Percentiles rank a stretch among this genome's conserved stretches.
Conservation (phyloP, 2,329 filamentous ascomycete genomes). For the Xylariaceae sp. region DNA sequence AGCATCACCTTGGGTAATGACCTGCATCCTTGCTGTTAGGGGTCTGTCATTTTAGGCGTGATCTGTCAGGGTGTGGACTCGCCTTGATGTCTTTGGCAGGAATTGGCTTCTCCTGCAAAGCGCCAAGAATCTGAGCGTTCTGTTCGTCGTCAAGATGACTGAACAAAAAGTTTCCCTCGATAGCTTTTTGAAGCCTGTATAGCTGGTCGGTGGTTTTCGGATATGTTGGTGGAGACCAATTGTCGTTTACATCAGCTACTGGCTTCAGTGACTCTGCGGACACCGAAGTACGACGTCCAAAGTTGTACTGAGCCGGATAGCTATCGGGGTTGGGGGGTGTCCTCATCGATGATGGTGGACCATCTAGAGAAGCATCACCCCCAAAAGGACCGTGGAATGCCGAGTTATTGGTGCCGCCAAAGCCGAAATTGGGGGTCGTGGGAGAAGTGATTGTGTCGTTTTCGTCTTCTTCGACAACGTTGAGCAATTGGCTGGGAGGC, state of each 20-base stretch:
- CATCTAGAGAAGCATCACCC: slow-evolving; percentile 37
- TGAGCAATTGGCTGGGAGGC: slow-evolving; percentile 34
- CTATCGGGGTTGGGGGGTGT: slow-evolving; percentile 52
- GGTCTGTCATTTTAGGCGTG: too few species aligned
- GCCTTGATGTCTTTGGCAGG: slow-evolving; percentile 79
- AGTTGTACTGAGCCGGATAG: slow-evolving; percentile 89
- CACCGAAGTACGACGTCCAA: slow-evolving; percentile 87
- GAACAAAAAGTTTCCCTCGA: slow-evolving; percentile 88
- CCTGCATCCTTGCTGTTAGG: too few species aligned
- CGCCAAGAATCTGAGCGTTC: slow-evolving; percentile 76
- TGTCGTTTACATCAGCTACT: slow-evolving; percentile 71
- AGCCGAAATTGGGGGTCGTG: slow-evolving; percentile 54
- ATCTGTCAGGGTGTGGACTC: slow-evolving; percentile 16
- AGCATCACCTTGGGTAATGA: slow-evolving; percentile 91
- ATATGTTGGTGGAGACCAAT: slow-evolving; percentile 82
- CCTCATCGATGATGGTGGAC: slow-evolving; percentile 37
- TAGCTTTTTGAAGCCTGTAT: slow-evolving; percentile 68
- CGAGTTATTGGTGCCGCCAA: slow-evolving; percentile 29
- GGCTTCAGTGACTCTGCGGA: slow-evolving; percentile 95
- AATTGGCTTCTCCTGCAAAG: slow-evolving; percentile 89
- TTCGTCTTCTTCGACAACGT: slow-evolving; percentile 76
- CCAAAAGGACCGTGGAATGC: slow-evolving; percentile 48
- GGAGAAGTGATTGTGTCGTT: slow-evolving; percentile 69
- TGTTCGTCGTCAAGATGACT: slow-evolving; percentile 93
- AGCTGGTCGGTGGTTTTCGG: slow-evolving; percentile 79